These are phyloP conservation scores for Malassezia brasiliensis DNA, from an alignment of 1,284 basidiomycete species.

Conservation along the genomic window DNA sequence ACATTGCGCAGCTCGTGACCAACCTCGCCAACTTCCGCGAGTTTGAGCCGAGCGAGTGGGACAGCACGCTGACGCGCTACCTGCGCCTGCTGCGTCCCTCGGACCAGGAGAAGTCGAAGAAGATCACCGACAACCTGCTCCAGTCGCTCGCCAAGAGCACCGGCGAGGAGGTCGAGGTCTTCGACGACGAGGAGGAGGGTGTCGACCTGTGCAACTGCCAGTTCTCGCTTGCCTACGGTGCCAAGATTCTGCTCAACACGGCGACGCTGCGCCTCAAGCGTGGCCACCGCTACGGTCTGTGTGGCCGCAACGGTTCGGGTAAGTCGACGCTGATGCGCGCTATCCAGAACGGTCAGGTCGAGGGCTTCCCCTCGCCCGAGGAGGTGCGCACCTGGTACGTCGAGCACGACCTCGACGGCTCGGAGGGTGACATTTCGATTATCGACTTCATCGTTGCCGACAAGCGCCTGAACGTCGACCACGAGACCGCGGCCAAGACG, in stretches of 20 bases:
- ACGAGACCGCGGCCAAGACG: slow-evolving; percentile 34
- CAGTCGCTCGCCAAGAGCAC: slow-evolving; percentile 41
- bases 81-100: slow-evolving; percentile 41
- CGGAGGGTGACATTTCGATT: slow-evolving; percentile 45
- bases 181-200: slow-evolving; percentile 49
- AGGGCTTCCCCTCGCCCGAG: slow-evolving; percentile 48
- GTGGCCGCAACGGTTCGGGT: slow-evolving; percentile 48
- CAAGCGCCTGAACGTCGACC: slow-evolving; percentile 37
- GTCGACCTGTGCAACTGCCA: slow-evolving; percentile 49
- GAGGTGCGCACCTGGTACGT: slow-evolving; percentile 49
- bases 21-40: slow-evolving; percentile 47
- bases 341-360: slow-evolving; percentile 49
- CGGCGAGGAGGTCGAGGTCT: slow-evolving; percentile 46
- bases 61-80: slow-evolving; percentile 41
- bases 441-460: slow-evolving; percentile 46
- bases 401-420: slow-evolving; percentile 49
- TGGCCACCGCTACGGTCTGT: slow-evolving; percentile 49
- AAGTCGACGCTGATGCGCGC: slow-evolving; percentile 49
- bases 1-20: slow-evolving; percentile 42
- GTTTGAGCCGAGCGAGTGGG: slow-evolving; percentile 48
- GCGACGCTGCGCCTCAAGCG: slow-evolving; percentile 48
- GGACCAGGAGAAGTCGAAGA: slow-evolving; percentile 33
- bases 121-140: slow-evolving; percentile 32
- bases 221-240: slow-evolving; percentile 49
- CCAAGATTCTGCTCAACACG: slow-evolving; percentile 49